Evolutionary conservation across 306 rosid genomes (phyloP), one percentile per base, ranked within the genome.

Genomic region (Dryas octopetala): DNA sequence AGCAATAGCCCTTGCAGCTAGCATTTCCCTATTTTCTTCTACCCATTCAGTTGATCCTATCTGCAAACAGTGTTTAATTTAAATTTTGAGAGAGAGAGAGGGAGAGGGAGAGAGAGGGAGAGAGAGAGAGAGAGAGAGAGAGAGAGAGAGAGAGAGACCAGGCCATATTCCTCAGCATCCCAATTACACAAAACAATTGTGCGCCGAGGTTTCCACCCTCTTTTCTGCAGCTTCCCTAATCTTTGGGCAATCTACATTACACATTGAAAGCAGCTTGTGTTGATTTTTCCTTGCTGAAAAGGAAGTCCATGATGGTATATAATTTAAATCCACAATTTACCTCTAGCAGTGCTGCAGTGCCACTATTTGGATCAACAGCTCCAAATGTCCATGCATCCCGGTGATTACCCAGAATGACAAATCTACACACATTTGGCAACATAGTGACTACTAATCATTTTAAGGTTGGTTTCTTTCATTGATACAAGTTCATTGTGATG

Each of bases 321-420:
- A 67, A 50, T 71, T 41, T 46, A 32, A 52, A 60, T 47, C 60
- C 23, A 75, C 16, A 66, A 53, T 1, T 80, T 74, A 89, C 95
- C 91, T 87, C 91, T 54, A 91, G 86, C 62, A 91, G 81, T 62
- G 91, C 82, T 53, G 97, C 91, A 7, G 95, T 91, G 54, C 92
- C 97, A 83, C 95, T 89, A 70, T 81, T 91, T 55, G 95, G 97
- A 82, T 89, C 97, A 78, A 86, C 95, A 8, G 95, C 97, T 74
- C 97, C 97, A 89, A 87, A 89, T 61, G 95, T 91, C 91, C 95
- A 91, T 23, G 90, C 92, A 76, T 89, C 95, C 66, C 95, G 87
- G 82, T 87, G 97, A 72, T 89, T 91, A 19, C 97, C 95, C 67
- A 89, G 79, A 79, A 91, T 89, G 68, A 89, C 91, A 86, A 68